phyloP scores from a whole-genome alignment of 1,139 yeast species.

The Eremothecium sinecaudum region DNA sequence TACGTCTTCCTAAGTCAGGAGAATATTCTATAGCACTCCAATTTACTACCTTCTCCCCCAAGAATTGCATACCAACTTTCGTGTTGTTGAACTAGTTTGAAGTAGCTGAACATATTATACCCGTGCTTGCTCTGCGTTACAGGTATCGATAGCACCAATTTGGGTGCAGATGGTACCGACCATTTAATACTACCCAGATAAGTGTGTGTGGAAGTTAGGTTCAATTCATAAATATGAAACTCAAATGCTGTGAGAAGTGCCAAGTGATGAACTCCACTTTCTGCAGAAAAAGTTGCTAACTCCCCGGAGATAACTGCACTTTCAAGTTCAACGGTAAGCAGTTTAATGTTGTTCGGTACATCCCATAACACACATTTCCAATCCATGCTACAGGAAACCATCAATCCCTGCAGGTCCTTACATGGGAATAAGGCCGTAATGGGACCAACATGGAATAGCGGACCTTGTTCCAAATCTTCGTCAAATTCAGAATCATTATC shows the following conservation, averaged over 20 bases:
- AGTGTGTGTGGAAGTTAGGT: slow-evolving; percentile 5
- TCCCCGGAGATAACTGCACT: slow-evolving; percentile 14
- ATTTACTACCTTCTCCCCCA: slow-evolving; percentile 2
- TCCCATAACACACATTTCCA: slow-evolving; percentile 25
- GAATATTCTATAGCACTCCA: slow-evolving; percentile 3
- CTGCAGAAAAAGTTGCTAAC: slow-evolving; percentile 12
- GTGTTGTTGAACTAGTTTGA: slow-evolving; percentile 4
- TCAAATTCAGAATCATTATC: slow-evolving; percentile 1
- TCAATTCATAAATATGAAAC: slow-evolving; percentile 6
- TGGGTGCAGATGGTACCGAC: slow-evolving; percentile 2
- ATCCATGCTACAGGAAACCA: slow-evolving; percentile 20
- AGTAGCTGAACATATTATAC: slow-evolving; percentile 1
- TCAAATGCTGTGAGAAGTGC: slow-evolving; percentile 12
- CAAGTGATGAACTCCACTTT: slow-evolving; percentile 6
- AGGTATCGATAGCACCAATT: slow-evolving; percentile 1
- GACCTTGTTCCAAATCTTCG: slow-evolving; percentile 1
- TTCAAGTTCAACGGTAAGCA: slow-evolving; percentile 15
- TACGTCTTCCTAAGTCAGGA: background rate
- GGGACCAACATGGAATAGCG: slow-evolving; percentile 14
- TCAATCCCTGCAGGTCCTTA: slow-evolving; percentile 8
- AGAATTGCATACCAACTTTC: slow-evolving; percentile 3
- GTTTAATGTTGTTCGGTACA: slow-evolving; percentile 9
- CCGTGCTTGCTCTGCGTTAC: slow-evolving; percentile 1
- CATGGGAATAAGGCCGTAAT: slow-evolving; percentile 12
- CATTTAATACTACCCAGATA: slow-evolving; percentile 3